Conservation (phyloP, 345 rosid genomes). For the Lepidium aucheri region DNA sequence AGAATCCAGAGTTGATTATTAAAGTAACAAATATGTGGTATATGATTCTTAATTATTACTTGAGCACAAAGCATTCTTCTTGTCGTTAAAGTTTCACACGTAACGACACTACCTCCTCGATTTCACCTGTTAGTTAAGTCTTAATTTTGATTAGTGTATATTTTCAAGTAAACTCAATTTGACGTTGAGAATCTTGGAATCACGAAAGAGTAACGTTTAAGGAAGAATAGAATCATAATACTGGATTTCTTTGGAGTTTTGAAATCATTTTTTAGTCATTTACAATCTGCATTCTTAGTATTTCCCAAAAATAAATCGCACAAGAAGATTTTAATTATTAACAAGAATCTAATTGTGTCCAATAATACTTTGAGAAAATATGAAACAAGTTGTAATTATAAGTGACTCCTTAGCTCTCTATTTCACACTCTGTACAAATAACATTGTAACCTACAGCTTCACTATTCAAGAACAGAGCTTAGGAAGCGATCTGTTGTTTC, state of each 20-base stretch:
- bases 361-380: not conserved
- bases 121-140: too few relatives aligned
- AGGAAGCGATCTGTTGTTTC: constrained; percentile 56
- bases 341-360: not conserved
- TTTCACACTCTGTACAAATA: constrained; percentile 20
- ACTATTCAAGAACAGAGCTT: constrained; percentile 66
- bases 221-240: not conserved
- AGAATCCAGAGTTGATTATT: too few relatives aligned
- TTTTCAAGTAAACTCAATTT: not conserved
- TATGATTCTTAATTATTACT: not conserved
- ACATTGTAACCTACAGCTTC: not conserved
- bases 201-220: constrained; percentile 17
- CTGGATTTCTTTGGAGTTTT: too few relatives aligned
- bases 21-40: not conserved
- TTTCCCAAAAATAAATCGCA: not conserved
- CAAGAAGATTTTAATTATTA: not conserved
- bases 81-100: not conserved
- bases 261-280: not conserved
- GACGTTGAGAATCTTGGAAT: constrained; percentile 9
- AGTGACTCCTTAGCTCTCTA: constrained; percentile 14
- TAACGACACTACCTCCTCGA: not conserved
- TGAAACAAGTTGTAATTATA: not conserved
- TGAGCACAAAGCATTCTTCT: not conserved
- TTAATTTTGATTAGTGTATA: too few relatives aligned
- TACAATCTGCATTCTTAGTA: not conserved